phyloP scores from a whole-genome alignment of 2,329 filamentous ascomycete species.

The Moelleriella libera region DNA sequence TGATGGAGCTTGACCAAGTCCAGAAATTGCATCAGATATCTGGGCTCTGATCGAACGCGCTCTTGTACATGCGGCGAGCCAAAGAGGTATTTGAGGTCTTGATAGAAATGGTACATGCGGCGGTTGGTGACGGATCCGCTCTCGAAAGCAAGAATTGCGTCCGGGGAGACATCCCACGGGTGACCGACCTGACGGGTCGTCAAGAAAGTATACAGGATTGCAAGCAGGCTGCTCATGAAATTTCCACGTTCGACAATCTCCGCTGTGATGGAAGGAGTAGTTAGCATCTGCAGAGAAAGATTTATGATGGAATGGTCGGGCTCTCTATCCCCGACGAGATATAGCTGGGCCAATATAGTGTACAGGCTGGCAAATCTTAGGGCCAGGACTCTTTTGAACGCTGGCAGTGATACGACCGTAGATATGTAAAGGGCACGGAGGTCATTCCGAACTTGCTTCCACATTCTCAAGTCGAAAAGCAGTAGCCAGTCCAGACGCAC shows the following conservation, averaged over 20 bases:
- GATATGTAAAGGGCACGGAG: slow-evolving; percentile 90
- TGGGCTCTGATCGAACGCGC: slow-evolving; percentile 64
- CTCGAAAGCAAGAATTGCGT: slow-evolving; percentile 82
- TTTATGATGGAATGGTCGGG: slow-evolving; percentile 98
- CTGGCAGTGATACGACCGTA: slow-evolving; percentile 85
- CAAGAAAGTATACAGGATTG: slow-evolving; percentile 93
- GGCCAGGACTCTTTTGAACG: slow-evolving; percentile 90
- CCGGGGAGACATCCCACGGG: slow-evolving; percentile 75
- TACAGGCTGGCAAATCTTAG: slow-evolving; percentile 92
- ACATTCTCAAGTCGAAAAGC: slow-evolving; percentile 85
- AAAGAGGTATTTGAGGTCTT: slow-evolving; percentile 84
- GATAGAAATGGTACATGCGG: slow-evolving; percentile 94
- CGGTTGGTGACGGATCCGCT: slow-evolving; percentile 89
- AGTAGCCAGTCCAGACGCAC: slow-evolving; percentile 90
- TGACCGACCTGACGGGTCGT: slow-evolving; percentile 93
- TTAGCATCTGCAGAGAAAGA: slow-evolving; percentile 89
- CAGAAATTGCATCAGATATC: slow-evolving; percentile 87
- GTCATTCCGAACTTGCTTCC: slow-evolving; percentile 89
- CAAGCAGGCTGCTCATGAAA: slow-evolving; percentile 87
- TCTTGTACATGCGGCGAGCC: slow-evolving; percentile 79
- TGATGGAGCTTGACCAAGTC: slow-evolving; percentile 94
- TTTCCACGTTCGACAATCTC: slow-evolving; percentile 93
- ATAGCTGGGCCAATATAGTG: slow-evolving; percentile 83
- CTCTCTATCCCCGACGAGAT: slow-evolving; percentile 89
- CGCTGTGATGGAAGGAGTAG: slow-evolving; percentile 88